A percentile compares a stretch with the other conserved stretches of the same genome.
Conservation (phyloP, 2,329 filamentous ascomycete genomes). For the Ascosphaera pollenicola region DNA sequence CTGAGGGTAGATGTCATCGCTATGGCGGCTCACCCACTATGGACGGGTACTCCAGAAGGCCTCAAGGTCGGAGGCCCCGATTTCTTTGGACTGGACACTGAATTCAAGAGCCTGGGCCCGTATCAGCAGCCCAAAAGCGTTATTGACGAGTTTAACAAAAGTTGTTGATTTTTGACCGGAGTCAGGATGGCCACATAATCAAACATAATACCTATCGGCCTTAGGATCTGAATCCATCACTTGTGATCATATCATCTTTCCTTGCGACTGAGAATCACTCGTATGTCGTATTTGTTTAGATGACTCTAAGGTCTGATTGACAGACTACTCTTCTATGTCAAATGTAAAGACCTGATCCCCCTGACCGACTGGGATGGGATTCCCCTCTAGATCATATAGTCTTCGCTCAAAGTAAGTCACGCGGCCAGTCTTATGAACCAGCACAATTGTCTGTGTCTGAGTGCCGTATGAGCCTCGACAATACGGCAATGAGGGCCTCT, state of each 20-base stretch:
- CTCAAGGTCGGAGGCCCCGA: conserved; percentile 20
- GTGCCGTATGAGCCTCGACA: conserved; percentile 36
- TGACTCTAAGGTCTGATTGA: no score
- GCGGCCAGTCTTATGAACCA: conserved; percentile 32
- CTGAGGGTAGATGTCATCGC: conserved; percentile 29
- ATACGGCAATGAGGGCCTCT: conserved; percentile 9
- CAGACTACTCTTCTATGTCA: conserved; percentile 8
- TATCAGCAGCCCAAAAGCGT: conserved; percentile 10
- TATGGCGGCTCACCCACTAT: conserved; percentile 27
- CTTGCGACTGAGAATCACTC: not conserved
- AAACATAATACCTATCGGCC: not conserved
- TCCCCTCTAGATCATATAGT: conserved; percentile 31
- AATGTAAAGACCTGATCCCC: conserved; percentile 25
- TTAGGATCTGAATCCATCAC: not conserved
- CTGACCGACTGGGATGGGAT: conserved; percentile 22
- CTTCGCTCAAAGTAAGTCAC: conserved; percentile 42
- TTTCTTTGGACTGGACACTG: conserved; percentile 14
- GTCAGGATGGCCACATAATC: not conserved
- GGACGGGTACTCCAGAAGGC: conserved; percentile 20
- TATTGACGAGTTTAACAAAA: conserved; percentile 9
- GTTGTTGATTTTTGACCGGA: not conserved
- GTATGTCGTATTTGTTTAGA: no score
- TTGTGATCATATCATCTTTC: not conserved
- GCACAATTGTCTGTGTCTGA: conserved; percentile 38
- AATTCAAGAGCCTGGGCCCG: conserved; percentile 8